These are phyloP conservation scores for Didymella lethalis DNA, from an alignment of 2,329 filamentous ascomycete species.

Conservation along the genomic window DNA sequence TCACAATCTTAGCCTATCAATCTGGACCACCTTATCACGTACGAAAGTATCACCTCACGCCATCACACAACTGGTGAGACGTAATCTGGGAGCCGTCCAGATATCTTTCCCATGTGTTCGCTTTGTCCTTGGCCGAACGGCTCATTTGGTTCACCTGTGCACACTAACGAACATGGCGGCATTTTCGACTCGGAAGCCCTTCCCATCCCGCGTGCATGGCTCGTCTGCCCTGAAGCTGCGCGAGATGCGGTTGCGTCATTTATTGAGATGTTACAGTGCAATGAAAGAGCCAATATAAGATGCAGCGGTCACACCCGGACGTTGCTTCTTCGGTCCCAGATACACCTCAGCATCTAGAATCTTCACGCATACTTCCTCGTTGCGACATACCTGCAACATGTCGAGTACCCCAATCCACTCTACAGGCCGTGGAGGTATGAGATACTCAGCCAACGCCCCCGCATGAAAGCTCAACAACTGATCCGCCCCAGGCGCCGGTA, in stretches of 20 bases:
- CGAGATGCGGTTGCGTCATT: slow-evolving; percentile 41
- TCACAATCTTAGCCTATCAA: slow-evolving; percentile 42
- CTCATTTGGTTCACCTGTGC: slow-evolving; percentile 25
- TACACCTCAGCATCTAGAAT: slow-evolving; percentile 18
- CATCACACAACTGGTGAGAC: slow-evolving; percentile 35
- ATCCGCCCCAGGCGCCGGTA: slow-evolving; percentile 60
- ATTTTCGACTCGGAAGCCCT: slow-evolving; percentile 22
- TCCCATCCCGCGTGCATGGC: slow-evolving; percentile 42
- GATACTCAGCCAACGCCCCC: not conserved
- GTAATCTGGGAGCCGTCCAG: slow-evolving; percentile 21
- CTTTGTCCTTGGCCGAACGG: slow-evolving; percentile 29
- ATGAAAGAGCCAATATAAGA: slow-evolving; percentile 48
- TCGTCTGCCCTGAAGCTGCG: slow-evolving; percentile 18
- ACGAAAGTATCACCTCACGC: slow-evolving; percentile 45
- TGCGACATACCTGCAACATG: slow-evolving; percentile 30
- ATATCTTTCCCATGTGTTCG: slow-evolving; percentile 27
- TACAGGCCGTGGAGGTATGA: slow-evolving; percentile 65
- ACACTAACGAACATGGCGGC: slow-evolving; percentile 27
- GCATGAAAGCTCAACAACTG: slow-evolving; percentile 16
- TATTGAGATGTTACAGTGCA: slow-evolving; percentile 28
- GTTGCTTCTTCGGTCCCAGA: slow-evolving; percentile 15
- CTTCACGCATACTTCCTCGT: slow-evolving; percentile 21
- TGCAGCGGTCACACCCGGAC: slow-evolving; percentile 19
- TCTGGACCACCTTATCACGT: slow-evolving; percentile 28
- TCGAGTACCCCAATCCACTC: slow-evolving; percentile 56